Evolutionary conservation across 2,329 filamentous ascomycete species (phyloP), one percentile per base, ranked within the genome.

Genomic region (Ascochyta viciae-villosae): DNA sequence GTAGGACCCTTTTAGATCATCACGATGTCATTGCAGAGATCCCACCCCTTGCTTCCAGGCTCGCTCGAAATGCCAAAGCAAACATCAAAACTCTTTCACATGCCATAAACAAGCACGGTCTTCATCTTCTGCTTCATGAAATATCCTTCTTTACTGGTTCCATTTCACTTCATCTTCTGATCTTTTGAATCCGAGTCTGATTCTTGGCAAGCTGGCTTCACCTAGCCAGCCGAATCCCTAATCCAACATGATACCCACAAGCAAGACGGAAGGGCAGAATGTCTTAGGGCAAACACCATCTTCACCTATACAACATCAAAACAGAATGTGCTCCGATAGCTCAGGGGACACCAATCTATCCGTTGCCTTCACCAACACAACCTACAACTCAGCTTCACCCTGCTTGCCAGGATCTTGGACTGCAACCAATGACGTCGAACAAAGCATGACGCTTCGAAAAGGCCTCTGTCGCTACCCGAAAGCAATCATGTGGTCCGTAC

Each of bases 401-500:
- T 45, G 16, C 31, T 50, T 43, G 8, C n/a, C 38, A 43, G 19
- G 22, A 29, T 19, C 9, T 12, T 41, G 29, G 37, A 38, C 34
- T 3, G 34, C 45, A 12, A 26, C 42, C 0, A 38, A 57, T 27
- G 40, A 58, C 24, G 37, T 24, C 7, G 58, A 66, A 34, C 48
- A 50, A 8, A 41, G 42, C 5, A 58, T 80, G 74, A 74, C 74
- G 3, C 79, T 96, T 54, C 66, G 82, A 65, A 85, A 95, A 78
- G 91, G 89, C 55, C 81, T 95, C 71, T 84, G 80, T 64, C 81
- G 92, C 23, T 96, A 96, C 70, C 91, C 90, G 51, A 93, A 94
- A 79, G 92, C 91, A n/a, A 87, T 94, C 56, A 81, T 79, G 12
- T 96, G 90, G 90, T 91, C 88, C 65, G 69, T 95, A 38, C 78